Conservation (phyloP, 2,329 filamentous ascomycete species). For the Fusarium nisikadoi region DNA sequence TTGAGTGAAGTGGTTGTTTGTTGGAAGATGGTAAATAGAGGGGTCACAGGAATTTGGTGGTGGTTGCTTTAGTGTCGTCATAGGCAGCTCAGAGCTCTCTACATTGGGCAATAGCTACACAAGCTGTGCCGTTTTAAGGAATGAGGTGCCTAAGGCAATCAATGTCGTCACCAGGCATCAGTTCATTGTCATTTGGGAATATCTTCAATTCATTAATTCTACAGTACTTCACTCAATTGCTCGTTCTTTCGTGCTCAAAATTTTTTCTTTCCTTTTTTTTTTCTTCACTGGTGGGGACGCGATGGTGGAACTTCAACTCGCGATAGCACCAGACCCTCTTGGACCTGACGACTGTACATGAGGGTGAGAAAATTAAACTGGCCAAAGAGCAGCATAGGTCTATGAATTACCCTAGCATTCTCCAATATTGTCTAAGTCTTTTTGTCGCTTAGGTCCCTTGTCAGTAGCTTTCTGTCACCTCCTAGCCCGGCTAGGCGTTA, state of each 20-base stretch:
- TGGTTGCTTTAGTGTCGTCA: conserved; percentile 24
- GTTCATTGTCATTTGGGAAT: background rate
- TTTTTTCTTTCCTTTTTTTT: conserved; percentile 4
- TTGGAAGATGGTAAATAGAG: conserved; percentile 23
- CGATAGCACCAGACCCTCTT: background rate
- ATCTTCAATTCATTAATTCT: background rate
- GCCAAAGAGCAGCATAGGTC: too few species aligned
- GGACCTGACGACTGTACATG: too few species aligned
- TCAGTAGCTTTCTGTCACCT: too few species aligned
- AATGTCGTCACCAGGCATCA: conserved; percentile 12
- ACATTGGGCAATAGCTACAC: conserved; percentile 10
- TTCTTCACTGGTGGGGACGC: background rate
- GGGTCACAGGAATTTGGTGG: conserved; percentile 8
- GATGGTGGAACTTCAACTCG: background rate
- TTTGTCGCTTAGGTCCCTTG: too few species aligned
- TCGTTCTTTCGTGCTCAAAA: background rate
- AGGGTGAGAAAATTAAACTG: too few species aligned
- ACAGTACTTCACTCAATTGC: background rate
- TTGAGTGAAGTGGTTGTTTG: conserved; percentile 7
- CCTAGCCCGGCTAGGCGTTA: too few species aligned
- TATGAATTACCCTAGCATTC: too few species aligned
- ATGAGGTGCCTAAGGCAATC: conserved; percentile 11
- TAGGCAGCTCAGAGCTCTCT: conserved; percentile 25
- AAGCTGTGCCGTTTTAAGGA: conserved; percentile 10
- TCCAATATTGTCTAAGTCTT: too few species aligned